Base-by-base conservation (phyloP, 2,329 filamentous ascomycete species). In the Colletotrichum sp. region DNA sequence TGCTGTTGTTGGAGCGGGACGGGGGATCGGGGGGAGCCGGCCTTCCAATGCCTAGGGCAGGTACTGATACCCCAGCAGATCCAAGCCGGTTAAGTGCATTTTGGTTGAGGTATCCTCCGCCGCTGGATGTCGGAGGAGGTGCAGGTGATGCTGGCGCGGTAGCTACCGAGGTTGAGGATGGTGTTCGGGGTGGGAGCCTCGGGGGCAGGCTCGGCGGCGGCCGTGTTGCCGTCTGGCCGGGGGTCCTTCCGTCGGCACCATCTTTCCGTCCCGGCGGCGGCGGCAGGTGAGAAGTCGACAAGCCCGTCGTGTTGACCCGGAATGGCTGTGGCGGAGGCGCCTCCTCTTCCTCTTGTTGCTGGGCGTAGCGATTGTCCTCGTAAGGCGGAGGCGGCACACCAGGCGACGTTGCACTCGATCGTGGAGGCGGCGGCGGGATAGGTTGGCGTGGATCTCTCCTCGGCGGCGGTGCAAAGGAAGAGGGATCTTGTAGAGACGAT, bases 381-480 rank as follows among this genome's bases (percentile, higher is more conserved):
- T 79, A 76, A 7, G 76, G 60, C 24, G 78, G 68, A 21, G 76
- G 78, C 13, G 69, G 63, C 8, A 60, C 16, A 76, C 78, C 59
- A 80, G 81, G 83, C 84, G 72, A 87, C 85, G 81, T 89, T 59
- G 83, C 78, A 74, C 81, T 80, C 32, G 83, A 83, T 48, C 85
- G 71, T 13, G 79, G 74, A 6, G 79, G 68, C 65, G 79, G 68
- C 65, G 75, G 21, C 26, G 78, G 63, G 12, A 77, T 72, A 16
- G 78, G 73, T 18, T 79, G 64, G 68, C 71, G 70, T 18, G 80
- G 81, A 14, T 82, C 84, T 77, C 91, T 94, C 80, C 92, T 96
- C 1, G 96, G 96, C 30, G 96, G 96, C 28, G 95, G 95, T 3
- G 91, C 95, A 82, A 98, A 98, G 18, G 92, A 90, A 2, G 91